A percentile compares a stretch with the other conserved stretches of the same genome.
Conservation (phyloP, 495 filamentous ascomycete genomes). For the Tricharina praecox region DNA sequence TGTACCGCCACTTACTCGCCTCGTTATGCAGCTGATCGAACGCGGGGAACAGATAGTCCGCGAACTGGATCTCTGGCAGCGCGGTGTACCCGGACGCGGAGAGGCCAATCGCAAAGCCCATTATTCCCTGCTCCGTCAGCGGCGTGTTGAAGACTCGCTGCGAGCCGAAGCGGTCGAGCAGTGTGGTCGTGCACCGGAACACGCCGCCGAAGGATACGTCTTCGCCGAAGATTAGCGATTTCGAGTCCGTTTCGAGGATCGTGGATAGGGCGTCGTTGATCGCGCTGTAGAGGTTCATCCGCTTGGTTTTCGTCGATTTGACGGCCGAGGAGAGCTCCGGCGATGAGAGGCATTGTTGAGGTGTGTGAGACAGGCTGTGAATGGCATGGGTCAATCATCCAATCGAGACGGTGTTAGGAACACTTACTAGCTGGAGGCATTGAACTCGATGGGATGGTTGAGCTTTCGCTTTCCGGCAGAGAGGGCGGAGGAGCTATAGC, state of each 20-base stretch:
- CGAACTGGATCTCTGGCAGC: slow-evolving; percentile 94
- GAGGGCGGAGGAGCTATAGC: not conserved
- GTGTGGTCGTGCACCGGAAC: slow-evolving; percentile 84
- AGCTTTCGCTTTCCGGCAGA: slow-evolving; percentile 30
- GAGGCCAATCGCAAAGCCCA: slow-evolving; percentile 80
- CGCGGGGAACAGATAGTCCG: slow-evolving; percentile 90
- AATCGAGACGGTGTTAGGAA: slow-evolving; percentile 2
- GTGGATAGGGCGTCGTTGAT: slow-evolving; percentile 76
- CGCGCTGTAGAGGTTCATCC: slow-evolving; percentile 81
- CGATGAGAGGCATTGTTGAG: slow-evolving; percentile 49
- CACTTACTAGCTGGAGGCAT: slow-evolving; percentile 47
- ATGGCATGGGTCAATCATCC: not conserved
- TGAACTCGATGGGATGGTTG: slow-evolving; percentile 80
- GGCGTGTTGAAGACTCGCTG: slow-evolving; percentile 96
- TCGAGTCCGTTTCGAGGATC: slow-evolving; percentile 67
- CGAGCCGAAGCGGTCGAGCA: slow-evolving; percentile 68
- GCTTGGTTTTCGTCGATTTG: slow-evolving; percentile 53
- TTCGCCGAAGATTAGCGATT: slow-evolving; percentile 83
- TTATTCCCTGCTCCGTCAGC: slow-evolving; percentile 81
- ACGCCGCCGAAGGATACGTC: slow-evolving; percentile 95
- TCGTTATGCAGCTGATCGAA: slow-evolving; percentile 98
- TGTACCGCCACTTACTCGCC: slow-evolving; percentile 80
- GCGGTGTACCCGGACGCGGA: slow-evolving; percentile 86
- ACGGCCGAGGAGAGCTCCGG: slow-evolving; percentile 46
- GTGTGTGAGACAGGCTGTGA: slow-evolving; percentile 48